Evolutionary conservation across 768 basidiomycete species (phyloP), one percentile per base, ranked within the genome.

Genomic region (Trametes punicea): DNA sequence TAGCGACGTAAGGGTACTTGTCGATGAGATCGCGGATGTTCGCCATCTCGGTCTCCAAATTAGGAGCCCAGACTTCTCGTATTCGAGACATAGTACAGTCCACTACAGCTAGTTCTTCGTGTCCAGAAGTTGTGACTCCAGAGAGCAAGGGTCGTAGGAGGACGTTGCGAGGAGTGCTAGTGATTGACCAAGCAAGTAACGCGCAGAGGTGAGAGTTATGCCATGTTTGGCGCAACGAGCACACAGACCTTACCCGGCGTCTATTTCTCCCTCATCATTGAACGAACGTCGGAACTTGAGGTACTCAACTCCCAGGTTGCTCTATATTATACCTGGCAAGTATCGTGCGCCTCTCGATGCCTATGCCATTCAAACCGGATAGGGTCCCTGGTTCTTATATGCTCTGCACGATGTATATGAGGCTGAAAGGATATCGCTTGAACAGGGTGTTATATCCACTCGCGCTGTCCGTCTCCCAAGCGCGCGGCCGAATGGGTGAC

Each of bases 1-100:
- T 95, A 64, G 95, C 92, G 68, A 99, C 84, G 74, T 87, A 97
- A 9, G 95, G 90, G 75, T 93, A 97, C 62, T 81, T 78, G 65
- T 97, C 96, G 62, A 98, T 89, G 56, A 89, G 74, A 46, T 88
- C 84, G 49, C 97, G 83, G 52, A 98, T 87, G 63, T 82, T 84
- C 10, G 82, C 83, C 84, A 99, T 94, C 76, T 98, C 97, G 34
- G 79, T 75, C 60, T 98, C 94, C 60, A 99, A 85, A 73, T 95
- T 97, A 33, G 85, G 87, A 2, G 84, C 83, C 95, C 96, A 99
- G 65, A 99, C 96, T 66, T 99, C 93, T 65, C 87, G 82, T 83
- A 95, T 95, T 72, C 86, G 84, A 61, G 86, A 80, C 87, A 90
- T 88, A 11, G 6, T 56, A 26, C 33, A 11, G 2, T 25, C 3